These are phyloP conservation scores for Pseudocercospora macadamiae DNA, from an alignment of 2,329 filamentous ascomycete genomes.

Conservation along the genomic window DNA sequence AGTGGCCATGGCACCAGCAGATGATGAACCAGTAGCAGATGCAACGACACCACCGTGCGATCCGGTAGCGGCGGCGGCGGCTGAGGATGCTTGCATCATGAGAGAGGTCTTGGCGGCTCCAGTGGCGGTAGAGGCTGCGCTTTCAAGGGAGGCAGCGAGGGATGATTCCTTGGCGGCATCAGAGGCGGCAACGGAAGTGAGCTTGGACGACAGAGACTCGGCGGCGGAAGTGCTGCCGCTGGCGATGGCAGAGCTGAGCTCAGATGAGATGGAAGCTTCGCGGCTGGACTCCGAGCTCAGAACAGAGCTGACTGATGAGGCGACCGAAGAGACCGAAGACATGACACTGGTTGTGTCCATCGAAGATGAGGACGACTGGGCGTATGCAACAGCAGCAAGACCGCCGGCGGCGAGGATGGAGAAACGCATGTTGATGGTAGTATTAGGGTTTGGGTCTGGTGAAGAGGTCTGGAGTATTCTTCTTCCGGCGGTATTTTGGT, in stretches of 20 bases:
- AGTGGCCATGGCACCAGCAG: neutral
- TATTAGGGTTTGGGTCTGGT: neutral
- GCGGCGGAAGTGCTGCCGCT: neutral
- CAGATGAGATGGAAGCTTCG: neutral
- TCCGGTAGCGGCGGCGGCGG: neutral
- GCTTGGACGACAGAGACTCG: neutral
- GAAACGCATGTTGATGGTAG: neutral
- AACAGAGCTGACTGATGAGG: constrained; percentile 1
- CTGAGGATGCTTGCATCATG: neutral
- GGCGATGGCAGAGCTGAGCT: neutral
- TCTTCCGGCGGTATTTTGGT: no score
- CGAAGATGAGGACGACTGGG: neutral
- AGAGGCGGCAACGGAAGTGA: neutral
- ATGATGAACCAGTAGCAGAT: neutral
- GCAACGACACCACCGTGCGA: neutral
- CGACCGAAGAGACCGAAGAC: neutral
- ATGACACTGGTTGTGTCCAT: neutral
- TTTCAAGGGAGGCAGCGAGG: neutral
- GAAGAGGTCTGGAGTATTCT: neutral
- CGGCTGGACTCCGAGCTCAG: neutral
- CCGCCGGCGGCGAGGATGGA: neutral
- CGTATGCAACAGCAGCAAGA: neutral
- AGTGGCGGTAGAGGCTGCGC: neutral
- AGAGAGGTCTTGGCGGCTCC: constrained; percentile 1
- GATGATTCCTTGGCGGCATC: constrained; percentile 1